Base-by-base conservation (phyloP, 441 rosid species). In the Raphanus hybrid region DNA sequence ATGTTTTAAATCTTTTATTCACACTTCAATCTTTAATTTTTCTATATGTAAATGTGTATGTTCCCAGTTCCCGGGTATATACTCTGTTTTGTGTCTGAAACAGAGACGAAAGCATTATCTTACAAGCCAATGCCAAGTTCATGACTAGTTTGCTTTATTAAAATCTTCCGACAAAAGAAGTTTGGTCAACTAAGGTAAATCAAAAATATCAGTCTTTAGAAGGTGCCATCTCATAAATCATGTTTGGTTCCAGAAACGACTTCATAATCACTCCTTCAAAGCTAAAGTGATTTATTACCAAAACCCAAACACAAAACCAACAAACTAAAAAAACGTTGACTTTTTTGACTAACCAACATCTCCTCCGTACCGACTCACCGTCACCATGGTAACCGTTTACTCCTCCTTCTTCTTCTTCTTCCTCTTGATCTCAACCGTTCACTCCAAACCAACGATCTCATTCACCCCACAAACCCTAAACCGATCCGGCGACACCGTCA, bases 401-500 rank as follows among this genome's bases (percentile, higher is more conserved):
- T 80, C 69, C 54, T 69, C 57, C 77, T 65, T 75, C 80, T 9
- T 77, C 81, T 50, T 74, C 81, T 50, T 77, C 81, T 32, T 54
- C 77, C 14, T 72, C 68, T 12, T 72, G 11, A 8, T 50, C 58
- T 48, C 74, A 2, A 34, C 75, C 20, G 71, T 85, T 12, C 67
- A 75, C 48, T 78, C 88, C 66, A 65, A 61, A 68, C 76, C 69
- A 20, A 78, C 80, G 4, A 78, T 89, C 71, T 73, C 87, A n/a
- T 20, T 83, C 6, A 60, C 83, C 32, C 95, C 97, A 0, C 86
- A 74, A 68, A 54, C 75, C 64, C 81, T 94, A 11, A 70, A 81
- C 23, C 88, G 81, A 62, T 85, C 97, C n/a, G 92, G 95, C 70
- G 92, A 89, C 70, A 50, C 75, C 6, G 83, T 91, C 63, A 70